These are phyloP conservation scores for Cercophora scortea DNA, from an alignment of 495 filamentous ascomycete species.

Conservation along the genomic window DNA sequence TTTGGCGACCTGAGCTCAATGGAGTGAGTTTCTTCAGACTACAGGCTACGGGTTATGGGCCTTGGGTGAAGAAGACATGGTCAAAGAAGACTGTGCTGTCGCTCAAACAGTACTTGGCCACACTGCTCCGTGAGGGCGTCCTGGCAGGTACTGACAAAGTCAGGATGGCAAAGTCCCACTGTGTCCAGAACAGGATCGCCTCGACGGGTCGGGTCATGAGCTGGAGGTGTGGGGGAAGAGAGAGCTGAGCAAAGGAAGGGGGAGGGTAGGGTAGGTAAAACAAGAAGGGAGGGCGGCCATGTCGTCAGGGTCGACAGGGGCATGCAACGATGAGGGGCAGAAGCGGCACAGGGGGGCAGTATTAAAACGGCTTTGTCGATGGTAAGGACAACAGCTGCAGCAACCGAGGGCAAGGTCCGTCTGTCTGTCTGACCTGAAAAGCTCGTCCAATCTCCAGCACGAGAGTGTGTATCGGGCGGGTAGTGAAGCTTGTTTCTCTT, in stretches of 20 bases:
- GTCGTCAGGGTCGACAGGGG: conserved; percentile 16
- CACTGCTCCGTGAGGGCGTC: background rate
- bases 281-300: conserved; percentile 1
- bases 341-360: background rate
- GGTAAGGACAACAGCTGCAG: background rate
- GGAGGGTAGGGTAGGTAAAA: background rate
- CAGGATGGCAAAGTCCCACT: conserved; percentile 1
- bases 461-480: background rate
- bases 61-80: no score
- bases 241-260: conserved; percentile 2
- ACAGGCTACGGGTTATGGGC: no score
- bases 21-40: no score
- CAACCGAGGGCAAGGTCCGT: background rate
- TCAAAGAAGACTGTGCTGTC: no score
- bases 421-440: background rate
- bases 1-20: no score
- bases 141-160: conserved; percentile 3
- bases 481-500: background rate
- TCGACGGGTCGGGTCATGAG: conserved; percentile 4
- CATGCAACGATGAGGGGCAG: background rate
- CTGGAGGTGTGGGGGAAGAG: conserved; percentile 14
- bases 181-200: conserved; percentile 9
- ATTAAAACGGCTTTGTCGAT: background rate
- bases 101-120: background rate
- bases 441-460: no score